Evolutionary conservation across 805 yeast species (phyloP).

Genomic region (Pichia nanzhaoensis): DNA sequence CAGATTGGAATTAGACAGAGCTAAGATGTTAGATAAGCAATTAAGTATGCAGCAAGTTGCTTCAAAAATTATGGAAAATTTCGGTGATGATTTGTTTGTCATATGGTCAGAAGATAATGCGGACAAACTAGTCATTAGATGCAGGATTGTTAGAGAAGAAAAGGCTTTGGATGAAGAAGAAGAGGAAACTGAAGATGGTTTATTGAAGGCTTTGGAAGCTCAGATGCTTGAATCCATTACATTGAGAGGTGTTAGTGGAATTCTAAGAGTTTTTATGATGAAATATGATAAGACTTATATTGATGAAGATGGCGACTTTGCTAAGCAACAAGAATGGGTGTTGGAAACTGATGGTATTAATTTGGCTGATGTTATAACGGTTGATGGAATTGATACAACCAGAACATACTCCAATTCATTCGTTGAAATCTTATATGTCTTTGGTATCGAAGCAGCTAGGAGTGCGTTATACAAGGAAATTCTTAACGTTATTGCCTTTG

Average conservation of each 20-base stretch:
- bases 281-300: constrained; percentile 68
- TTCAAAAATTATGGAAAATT: constrained; percentile 84
- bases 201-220: constrained; percentile 88
- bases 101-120: constrained; percentile 99
- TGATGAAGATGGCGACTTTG: constrained; percentile 78
- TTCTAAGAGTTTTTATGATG: constrained; percentile 86
- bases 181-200: constrained; percentile 94
- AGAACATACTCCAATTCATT: constrained; percentile 95
- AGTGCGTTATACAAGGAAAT: constrained; percentile 90
- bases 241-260: constrained; percentile 92
- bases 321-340: constrained; percentile 94
- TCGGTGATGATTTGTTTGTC: constrained; percentile 91
- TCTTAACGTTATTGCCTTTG: constrained; percentile 95
- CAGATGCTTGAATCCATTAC: constrained; percentile 95
- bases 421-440: constrained; percentile 87
- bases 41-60: constrained; percentile 98
- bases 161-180: constrained; percentile 88
- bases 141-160: constrained; percentile 97
- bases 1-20: constrained; percentile 95
- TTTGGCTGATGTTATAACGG: constrained; percentile 88
- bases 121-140: constrained; percentile 91
- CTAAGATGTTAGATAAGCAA: constrained; percentile 97
- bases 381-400: constrained; percentile 87
- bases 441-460: constrained; percentile 98
- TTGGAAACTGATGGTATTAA: constrained; percentile 98